Percentiles rank a stretch among this genome's conserved stretches.
Conservation (phyloP, 352 stramenopile species). For the Pilasporangium apinafurcum region DNA sequence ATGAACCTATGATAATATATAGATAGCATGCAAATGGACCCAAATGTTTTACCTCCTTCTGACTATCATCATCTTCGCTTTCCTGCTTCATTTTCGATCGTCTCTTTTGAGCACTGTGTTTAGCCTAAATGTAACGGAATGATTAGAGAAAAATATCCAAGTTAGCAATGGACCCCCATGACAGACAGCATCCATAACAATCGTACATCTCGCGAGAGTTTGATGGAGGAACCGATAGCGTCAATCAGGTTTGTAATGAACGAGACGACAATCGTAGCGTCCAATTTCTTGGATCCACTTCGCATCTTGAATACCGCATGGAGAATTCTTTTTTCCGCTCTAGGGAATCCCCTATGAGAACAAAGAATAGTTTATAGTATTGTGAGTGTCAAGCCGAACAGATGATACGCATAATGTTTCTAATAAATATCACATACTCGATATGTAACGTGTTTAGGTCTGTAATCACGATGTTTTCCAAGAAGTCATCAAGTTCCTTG, state of each 20-base stretch:
- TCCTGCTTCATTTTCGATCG: slow-evolving; percentile 60
- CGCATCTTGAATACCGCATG: slow-evolving; percentile 57
- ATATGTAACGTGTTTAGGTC: slow-evolving; percentile 65
- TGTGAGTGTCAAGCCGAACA: background rate
- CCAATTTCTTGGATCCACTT: slow-evolving; percentile 54
- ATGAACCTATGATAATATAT: background rate
- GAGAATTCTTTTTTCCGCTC: slow-evolving; percentile 51
- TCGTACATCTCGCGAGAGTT: slow-evolving; percentile 70
- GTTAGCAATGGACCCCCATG: background rate
- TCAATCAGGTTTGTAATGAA: slow-evolving; percentile 55
- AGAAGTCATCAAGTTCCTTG: slow-evolving; percentile 54
- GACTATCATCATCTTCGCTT: slow-evolving; percentile 17
- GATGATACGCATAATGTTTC: background rate
- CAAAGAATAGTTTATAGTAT: background rate
- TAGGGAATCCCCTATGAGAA: slow-evolving; percentile 51
- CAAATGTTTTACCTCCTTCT: slow-evolving; percentile 22
- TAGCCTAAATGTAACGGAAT: slow-evolving; percentile 30
- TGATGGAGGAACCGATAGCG: slow-evolving; percentile 60
- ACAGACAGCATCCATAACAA: background rate
- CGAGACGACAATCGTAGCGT: slow-evolving; percentile 33
- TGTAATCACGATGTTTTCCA: slow-evolving; percentile 74
- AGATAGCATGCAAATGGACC: no score
- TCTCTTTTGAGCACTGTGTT: slow-evolving; percentile 70
- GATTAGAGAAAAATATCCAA: background rate
- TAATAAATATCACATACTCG: slow-evolving; percentile 31